phyloP scores from a whole-genome alignment of 345 rosid genomes.

The Eucalyptus camaldulensis region DNA sequence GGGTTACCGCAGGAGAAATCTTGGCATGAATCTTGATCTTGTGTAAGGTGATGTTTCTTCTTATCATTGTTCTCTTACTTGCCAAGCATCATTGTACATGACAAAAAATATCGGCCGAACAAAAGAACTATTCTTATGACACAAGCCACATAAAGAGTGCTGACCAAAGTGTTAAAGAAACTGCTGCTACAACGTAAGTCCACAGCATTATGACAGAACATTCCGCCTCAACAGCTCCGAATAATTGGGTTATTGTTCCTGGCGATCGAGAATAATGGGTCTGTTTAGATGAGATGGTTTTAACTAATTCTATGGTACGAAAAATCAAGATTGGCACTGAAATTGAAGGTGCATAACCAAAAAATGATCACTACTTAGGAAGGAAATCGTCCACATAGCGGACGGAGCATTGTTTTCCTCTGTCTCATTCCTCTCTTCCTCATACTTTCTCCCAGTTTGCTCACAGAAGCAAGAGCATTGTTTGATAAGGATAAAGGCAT shows the following conservation, averaged over 20 bases:
- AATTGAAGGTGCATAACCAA: background rate
- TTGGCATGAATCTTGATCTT: background rate
- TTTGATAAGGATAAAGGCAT: background rate
- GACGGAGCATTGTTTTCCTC: background rate
- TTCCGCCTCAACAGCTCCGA: constrained; percentile 22
- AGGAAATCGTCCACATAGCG: background rate
- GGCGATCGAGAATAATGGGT: background rate
- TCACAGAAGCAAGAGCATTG: background rate
- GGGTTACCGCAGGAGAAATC: background rate
- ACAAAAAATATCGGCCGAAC: background rate
- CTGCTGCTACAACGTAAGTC: constrained; percentile 17
- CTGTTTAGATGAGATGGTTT: background rate
- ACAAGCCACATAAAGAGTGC: constrained; percentile 30
- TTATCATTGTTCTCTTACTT: background rate
- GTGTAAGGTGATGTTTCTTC: background rate
- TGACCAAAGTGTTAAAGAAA: constrained; percentile 32
- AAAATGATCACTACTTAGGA: background rate
- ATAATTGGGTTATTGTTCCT: constrained; percentile 33
- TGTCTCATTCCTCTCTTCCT: background rate
- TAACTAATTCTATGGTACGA: background rate
- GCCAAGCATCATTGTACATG: background rate
- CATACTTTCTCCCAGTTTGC: background rate
- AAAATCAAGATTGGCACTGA: background rate
- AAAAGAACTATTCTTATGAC: background rate
- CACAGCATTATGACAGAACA: constrained; percentile 29